Base-by-base conservation (phyloP, 441 rosid genomes). In the Euphorbia corollata region DNA sequence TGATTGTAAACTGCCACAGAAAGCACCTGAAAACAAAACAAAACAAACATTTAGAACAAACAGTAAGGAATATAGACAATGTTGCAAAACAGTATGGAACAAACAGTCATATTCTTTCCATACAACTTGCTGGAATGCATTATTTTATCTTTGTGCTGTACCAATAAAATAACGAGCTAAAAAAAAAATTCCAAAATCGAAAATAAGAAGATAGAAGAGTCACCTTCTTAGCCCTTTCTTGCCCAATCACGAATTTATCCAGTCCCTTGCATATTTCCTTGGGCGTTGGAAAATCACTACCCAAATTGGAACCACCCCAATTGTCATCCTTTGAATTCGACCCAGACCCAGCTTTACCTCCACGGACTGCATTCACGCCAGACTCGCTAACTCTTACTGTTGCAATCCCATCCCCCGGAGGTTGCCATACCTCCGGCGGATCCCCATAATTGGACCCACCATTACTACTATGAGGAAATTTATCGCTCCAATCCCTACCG, bases 381-480 rank as follows among this genome's bases (percentile, higher is more conserved):
- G 79, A 68, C 10, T 81, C 88, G 38, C 71, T 75, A 62, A 73
- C 80, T 76, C 82, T 70, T 71, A 85, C 74, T 6, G 88, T 75
- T 4, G 89, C 81, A 78, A 88, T 63, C 60, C 90, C 96, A 66
- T 87, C 93, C 5, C 96, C 96, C 0, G 98, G 98, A 58, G 99
- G 97, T 80, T 91, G 96, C 99, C 98, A 94, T 15, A 91, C 87
- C 90, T 94, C 98, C 6, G 99, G 99, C 11, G 99, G 97, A 61
- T 91, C 97, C 59, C 99, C 97, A 71, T 78, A 74, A 3, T 88
- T 83, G 71, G 87, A 83, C 79, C 78, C 51, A 64, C 68, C 59
- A 27, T 45, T 54, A 63, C 47, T 73, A 27, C 71, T 75, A 56
- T 15, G 66, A 23, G 71, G 75, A 68, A 60, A 61, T 68, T 72